Evolutionary conservation across 148 eudicot species (phyloP).

Genomic region (Chenopodium suecicum): DNA sequence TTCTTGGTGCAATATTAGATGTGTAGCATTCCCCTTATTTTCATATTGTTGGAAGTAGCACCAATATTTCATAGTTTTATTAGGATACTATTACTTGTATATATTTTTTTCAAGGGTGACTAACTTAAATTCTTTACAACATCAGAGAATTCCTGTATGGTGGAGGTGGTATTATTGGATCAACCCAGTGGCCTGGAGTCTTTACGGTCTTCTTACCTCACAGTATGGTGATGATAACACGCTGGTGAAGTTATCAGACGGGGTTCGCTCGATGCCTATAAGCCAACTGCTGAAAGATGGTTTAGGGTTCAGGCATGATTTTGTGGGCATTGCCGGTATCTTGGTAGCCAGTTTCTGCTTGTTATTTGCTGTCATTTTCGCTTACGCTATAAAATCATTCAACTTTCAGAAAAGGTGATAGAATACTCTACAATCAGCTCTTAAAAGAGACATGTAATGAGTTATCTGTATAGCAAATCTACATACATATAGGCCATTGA

Average conservation of each 20-base stretch:
- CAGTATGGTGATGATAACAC: conserved; percentile 64
- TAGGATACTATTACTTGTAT: neutral
- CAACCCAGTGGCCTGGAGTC: conserved; percentile 94
- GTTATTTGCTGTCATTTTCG: conserved; percentile 76
- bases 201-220: conserved; percentile 88
- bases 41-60: neutral
- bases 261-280: conserved; percentile 39
- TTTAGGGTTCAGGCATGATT: conserved; percentile 78
- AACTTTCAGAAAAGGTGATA: conserved; percentile 88
- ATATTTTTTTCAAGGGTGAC: neutral
- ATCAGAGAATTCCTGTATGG: conserved; percentile 89
- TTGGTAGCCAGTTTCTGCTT: conserved; percentile 66
- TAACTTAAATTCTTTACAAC: neutral
- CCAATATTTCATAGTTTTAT: neutral
- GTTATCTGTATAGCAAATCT: conserved; percentile 29
- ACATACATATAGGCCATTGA: conserved; percentile 21
- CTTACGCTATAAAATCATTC: conserved; percentile 80
- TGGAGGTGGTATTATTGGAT: conserved; percentile 99
- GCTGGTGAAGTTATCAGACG: conserved; percentile 62
- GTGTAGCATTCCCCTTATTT: too few species aligned
- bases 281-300: conserved; percentile 48
- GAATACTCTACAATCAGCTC: neutral
- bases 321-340: conserved; percentile 54
- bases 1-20: too few species aligned
- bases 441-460: neutral